A percentile compares a stretch with the other conserved stretches of the same genome.
phyloP scores from a whole-genome alignment of 805 yeast species.

The Metschnikowia cerradonensis region DNA sequence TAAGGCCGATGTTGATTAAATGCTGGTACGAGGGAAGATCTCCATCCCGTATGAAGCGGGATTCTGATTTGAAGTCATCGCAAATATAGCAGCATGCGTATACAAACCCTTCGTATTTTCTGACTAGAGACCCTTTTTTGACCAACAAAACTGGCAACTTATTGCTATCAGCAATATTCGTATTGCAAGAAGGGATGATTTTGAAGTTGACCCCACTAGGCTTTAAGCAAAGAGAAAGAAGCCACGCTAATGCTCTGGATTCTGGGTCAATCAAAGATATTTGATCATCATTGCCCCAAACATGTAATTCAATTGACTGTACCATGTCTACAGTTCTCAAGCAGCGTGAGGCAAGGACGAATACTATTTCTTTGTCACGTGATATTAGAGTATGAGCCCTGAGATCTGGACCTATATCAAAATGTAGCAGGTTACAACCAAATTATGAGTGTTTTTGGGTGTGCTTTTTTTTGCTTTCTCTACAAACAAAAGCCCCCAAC shows the following conservation, averaged over 20 bases:
- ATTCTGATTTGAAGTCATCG: constrained; percentile 10
- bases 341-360: background rate
- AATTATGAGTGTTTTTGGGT: background rate
- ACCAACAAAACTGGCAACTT: constrained; percentile 46
- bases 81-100: constrained; percentile 33
- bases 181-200: constrained; percentile 55
- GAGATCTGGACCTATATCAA: background rate
- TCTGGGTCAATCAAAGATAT: constrained; percentile 50
- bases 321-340: background rate
- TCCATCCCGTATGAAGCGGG: constrained; percentile 11
- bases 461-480: background rate
- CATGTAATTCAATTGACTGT: constrained; percentile 34
- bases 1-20: constrained; percentile 43
- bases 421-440: background rate
- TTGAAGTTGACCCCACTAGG: constrained; percentile 17
- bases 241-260: constrained; percentile 45
- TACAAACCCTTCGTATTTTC: constrained; percentile 37
- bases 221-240: constrained; percentile 24
- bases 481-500: background rate
- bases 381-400: background rate
- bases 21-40: constrained; percentile 16
- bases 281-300: constrained; percentile 47
- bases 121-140: constrained; percentile 13
- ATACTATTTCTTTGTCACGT: constrained; percentile 1
- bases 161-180: constrained; percentile 47